Base-by-base conservation (phyloP, 2,329 filamentous ascomycete species). In the Coniochaeta ligniaria region DNA sequence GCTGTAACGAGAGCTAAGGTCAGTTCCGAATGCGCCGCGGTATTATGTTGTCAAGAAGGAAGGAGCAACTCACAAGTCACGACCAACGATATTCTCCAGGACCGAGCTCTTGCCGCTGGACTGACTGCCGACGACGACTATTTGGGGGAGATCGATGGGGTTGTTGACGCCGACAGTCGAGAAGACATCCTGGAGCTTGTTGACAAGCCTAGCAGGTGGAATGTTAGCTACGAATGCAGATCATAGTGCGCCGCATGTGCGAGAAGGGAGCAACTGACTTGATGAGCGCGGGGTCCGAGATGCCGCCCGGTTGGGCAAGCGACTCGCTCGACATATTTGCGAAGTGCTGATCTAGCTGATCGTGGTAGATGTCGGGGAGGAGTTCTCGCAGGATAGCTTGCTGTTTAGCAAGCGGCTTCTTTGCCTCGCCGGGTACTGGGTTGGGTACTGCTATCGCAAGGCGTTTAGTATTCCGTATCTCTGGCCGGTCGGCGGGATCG, bases 61-160 rank as follows among this genome's bases (percentile, higher is more conserved):
- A 64, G 65, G 61, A 61, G 58, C 59, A 61, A 83, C 91, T 80
- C 83, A 98, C 94, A 99, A 99, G 79, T 99, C 95, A 81, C 95
- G 86, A 62, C 95, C 95, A 61, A 99, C 95, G 71, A 99, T 99
- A 73, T 99, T 99, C 78, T 99, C 95, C 71, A 99, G 79, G 68
- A 99, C 95, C 20, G 95, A 99, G 83, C 92, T 97, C 87, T 99
- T 99, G 79, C 95, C 95, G 76, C 94, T 97, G 22, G 95, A 99
- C 80, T 99, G 95, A 76, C 93, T 97, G 72, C 95, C 95, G 61
- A 99, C 95, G 68, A 99, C 95, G 68, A 90, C 94, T 75, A 99
- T 99, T 81, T 99, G 95, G 60, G 95, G 95, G 65, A 99, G 80
- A 80, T 99, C 95, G 82, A 99, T 99, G 64, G 95, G 95, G 78